phyloP scores from a whole-genome alignment of 2,329 filamentous ascomycete species.

The Diaporthe sp. region DNA sequence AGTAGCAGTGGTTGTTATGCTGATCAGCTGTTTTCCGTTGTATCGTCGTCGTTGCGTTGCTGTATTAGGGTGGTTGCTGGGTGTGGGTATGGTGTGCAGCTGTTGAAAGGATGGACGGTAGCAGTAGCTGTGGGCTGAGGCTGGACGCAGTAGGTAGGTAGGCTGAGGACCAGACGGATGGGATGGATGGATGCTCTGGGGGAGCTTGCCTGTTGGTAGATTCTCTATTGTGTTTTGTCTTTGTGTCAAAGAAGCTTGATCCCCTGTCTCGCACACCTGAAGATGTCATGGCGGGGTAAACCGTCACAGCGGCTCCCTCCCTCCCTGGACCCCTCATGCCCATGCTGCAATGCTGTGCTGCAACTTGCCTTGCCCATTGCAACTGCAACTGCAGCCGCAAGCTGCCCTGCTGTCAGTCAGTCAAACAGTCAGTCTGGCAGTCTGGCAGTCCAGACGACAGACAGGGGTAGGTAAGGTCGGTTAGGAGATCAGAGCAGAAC shows the following conservation, averaged over 20 bases:
- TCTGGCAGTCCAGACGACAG: slow-evolving; percentile 1
- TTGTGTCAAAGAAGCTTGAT: slow-evolving; percentile 36
- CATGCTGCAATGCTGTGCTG: too few relatives aligned
- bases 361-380: not conserved
- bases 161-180: not conserved
- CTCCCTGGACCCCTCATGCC: slow-evolving; percentile 26
- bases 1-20: not conserved
- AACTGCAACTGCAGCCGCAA: not conserved
- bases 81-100: slow-evolving; percentile 8
- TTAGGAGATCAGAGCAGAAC: not conserved
- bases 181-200: slow-evolving; percentile 31
- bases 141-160: too few relatives aligned
- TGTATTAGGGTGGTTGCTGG: slow-evolving; percentile 16
- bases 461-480: slow-evolving; percentile 18
- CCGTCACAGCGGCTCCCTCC: not conserved
- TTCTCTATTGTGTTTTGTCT: slow-evolving; percentile 21
- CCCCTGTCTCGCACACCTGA: slow-evolving; percentile 36
- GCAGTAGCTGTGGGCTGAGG: slow-evolving; percentile 6
- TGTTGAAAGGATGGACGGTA: not conserved
- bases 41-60: slow-evolving; percentile 3
- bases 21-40: slow-evolving; percentile 1
- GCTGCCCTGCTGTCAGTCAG: slow-evolving; percentile 26
- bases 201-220: slow-evolving; percentile 29
- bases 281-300: slow-evolving; percentile 40
- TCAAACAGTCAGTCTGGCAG: too few relatives aligned